Evolutionary conservation across 257 asterid genomes (phyloP), one percentile per base, ranked within the genome.

Genomic region (Solanum ossicruentum): DNA sequence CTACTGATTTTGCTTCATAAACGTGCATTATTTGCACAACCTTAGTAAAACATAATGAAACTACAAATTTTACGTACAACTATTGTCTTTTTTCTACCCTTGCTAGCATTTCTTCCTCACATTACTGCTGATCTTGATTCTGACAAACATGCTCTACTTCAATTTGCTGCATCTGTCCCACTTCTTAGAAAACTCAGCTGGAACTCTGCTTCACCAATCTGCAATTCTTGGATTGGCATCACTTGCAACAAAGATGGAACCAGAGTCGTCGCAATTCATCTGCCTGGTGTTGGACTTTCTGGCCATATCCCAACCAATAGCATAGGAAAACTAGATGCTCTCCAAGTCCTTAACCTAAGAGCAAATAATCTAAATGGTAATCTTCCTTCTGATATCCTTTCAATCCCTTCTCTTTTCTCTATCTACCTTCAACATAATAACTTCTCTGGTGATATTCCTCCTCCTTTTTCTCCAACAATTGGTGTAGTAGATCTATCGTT

Each of bases 141-240:
- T 1, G 98, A 95, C 86, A 85, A 84, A 71, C 87, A 75, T 16
- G 97, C 97, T 49, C 90, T 97, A 6, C 95, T 97, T 32, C 90
- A 90, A 5, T 97, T 97, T 69, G 92, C 91, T 18, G 79, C 85
- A 18, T 65, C 91, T 3, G 95, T 94, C 2, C 98, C 95, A 10
- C 98, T 93, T 84, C 85, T 82, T 43, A 91, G 95, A 21, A 86
- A 80, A 51, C 97, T 95, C 75, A 90, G 92, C 92, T 97, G 98
- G 99, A 83, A 88, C 57, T 49, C 87, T 1, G 1, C 91, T 4
- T 20, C 23, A 60, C 87, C 90, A 3, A 55, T 93, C 26, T 97
- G 99, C 93, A 77, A 70, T 10, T 88, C 96, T 17, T 97, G 99
- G 99, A 84, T 81, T 2, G 99, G 99, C 52, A 87, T 97, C 84